A percentile compares a stretch with the other conserved stretches of the same genome.
phyloP scores from a whole-genome alignment of 495 filamentous ascomycete species.

The Pyrenula massariospora region DNA sequence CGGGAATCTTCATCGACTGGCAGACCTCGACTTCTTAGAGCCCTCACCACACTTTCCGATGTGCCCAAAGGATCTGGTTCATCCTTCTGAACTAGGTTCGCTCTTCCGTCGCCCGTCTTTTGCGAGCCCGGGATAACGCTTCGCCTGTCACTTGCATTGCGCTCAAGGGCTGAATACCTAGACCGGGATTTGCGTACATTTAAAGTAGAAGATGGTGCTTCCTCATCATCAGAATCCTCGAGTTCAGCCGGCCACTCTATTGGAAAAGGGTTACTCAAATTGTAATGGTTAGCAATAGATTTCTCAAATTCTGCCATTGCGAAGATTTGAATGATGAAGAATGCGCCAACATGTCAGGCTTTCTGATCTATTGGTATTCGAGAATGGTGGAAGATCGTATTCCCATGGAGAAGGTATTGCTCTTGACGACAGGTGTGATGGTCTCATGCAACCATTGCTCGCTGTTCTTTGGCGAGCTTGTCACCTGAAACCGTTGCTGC shows the following conservation, averaged over 20 bases:
- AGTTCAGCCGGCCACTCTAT: conserved; percentile 79
- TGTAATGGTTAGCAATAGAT: conserved; percentile 79
- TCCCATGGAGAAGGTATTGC: too few species aligned
- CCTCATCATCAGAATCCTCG: conserved; percentile 57
- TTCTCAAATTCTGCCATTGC: conserved; percentile 54
- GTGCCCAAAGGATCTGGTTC: conserved; percentile 83
- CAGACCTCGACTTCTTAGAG: conserved; percentile 62
- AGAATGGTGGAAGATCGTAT: too few species aligned
- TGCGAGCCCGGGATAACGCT: conserved; percentile 58
- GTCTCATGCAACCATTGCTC: too few species aligned
- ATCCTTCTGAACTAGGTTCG: conserved; percentile 73
- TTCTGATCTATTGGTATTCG: too few species aligned
- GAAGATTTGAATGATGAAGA: background rate
- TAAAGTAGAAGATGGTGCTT: conserved; percentile 33
- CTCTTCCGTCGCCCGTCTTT: conserved; percentile 51
- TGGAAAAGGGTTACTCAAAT: conserved; percentile 67
- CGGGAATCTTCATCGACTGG: conserved; percentile 75
- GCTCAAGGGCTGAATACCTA: conserved; percentile 73
- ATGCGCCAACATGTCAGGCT: background rate
- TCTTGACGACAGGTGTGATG: too few species aligned
- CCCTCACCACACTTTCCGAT: conserved; percentile 70
- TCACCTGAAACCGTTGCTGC: too few species aligned
- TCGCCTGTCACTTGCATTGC: conserved; percentile 52
- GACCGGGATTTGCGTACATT: conserved; percentile 53
- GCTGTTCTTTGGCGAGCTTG: too few species aligned